These are phyloP conservation scores for Alternaria arbusti DNA, from an alignment of 2,329 filamentous ascomycete species.

Conservation along the genomic window DNA sequence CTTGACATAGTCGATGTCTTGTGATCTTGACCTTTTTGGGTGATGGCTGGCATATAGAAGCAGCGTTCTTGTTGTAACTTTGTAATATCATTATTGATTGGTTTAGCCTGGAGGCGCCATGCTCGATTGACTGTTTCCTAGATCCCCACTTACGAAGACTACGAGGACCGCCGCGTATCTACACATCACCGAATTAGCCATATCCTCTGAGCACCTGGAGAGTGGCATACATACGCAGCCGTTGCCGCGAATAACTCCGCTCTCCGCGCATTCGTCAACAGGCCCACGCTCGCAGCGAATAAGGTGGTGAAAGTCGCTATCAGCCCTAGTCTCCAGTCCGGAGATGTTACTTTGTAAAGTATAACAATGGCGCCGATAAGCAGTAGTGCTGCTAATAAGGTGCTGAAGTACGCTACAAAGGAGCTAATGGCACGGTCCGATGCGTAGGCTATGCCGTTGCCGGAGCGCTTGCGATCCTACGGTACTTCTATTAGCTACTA, in stretches of 20 bases:
- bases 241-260: slow-evolving; percentile 25
- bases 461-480: slow-evolving; percentile 13
- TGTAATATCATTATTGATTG: background rate
- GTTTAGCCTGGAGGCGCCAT: background rate
- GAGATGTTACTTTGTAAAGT: slow-evolving; percentile 11
- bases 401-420: slow-evolving; percentile 7
- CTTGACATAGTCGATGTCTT: background rate
- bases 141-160: slow-evolving; percentile 23
- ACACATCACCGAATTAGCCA: background rate
- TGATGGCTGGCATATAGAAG: background rate
- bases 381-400: slow-evolving; percentile 12
- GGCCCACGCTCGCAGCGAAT: slow-evolving; percentile 21
- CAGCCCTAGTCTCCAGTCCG: slow-evolving; percentile 8
- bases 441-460: slow-evolving; percentile 16
- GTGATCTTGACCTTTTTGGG: background rate
- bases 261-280: slow-evolving; percentile 22
- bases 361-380: slow-evolving; percentile 24
- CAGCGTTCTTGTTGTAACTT: background rate
- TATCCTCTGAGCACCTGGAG: background rate
- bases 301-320: slow-evolving; percentile 19
- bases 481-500: no score
- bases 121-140: slow-evolving; percentile 11
- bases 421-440: slow-evolving; percentile 14
- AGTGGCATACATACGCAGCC: slow-evolving; percentile 2
- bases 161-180: slow-evolving; percentile 27